These are phyloP conservation scores for Lecanicillium sp. DNA, from an alignment of 2,329 filamentous ascomycete genomes.

Conservation along the genomic window DNA sequence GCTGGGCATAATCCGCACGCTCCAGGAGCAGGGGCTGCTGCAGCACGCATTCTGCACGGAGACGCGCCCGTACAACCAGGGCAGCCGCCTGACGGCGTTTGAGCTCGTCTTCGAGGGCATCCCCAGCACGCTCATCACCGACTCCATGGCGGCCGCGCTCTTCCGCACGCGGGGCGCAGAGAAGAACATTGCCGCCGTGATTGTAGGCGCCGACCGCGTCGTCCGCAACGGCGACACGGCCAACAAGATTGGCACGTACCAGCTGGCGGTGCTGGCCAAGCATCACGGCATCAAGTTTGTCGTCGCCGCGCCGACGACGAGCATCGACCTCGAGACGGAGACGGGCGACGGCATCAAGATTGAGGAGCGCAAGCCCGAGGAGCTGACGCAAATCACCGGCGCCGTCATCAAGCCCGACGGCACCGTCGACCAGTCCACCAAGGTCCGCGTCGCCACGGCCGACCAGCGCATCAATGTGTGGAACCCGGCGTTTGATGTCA, in stretches of 20 bases:
- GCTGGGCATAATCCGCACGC: conserved; percentile 82
- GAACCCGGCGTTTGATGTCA: conserved; percentile 97
- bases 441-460: conserved; percentile 72
- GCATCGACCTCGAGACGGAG: conserved; percentile 76
- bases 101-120: conserved; percentile 93
- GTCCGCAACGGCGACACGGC: conserved; percentile 96
- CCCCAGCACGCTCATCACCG: conserved; percentile 84
- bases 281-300: conserved; percentile 90
- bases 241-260: conserved; percentile 97
- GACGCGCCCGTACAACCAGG: conserved; percentile 96
- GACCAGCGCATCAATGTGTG: conserved; percentile 74
- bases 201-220: conserved; percentile 92
- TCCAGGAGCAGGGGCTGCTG: conserved; percentile 59
- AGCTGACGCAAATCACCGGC: conserved; percentile 80
- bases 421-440: conserved; percentile 52
- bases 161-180: conserved; percentile 55
- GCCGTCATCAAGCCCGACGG: conserved; percentile 60
- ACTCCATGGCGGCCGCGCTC: conserved; percentile 91
- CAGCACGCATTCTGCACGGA: conserved; percentile 92
- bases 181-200: conserved; percentile 72
- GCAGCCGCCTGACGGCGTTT: conserved; percentile 87
- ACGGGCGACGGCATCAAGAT: conserved; percentile 79
- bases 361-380: conserved; percentile 73
- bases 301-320: conserved; percentile 89
- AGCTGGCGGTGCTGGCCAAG: conserved; percentile 80